Evolutionary conservation across 306 rosid genomes (phyloP), one percentile per base, ranked within the genome.

Genomic region (Cucurbita moschata): DNA sequence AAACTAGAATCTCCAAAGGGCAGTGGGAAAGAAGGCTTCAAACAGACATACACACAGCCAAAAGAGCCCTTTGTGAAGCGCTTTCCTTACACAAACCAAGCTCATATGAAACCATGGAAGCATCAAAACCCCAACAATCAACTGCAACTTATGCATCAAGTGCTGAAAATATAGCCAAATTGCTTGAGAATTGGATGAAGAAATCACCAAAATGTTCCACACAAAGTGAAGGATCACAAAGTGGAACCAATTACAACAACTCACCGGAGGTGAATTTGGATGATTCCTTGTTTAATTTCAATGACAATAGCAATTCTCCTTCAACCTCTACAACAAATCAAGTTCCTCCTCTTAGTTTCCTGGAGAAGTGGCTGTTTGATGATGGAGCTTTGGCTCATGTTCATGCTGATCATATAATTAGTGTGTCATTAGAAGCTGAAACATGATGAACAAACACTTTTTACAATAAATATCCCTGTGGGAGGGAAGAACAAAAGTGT

Each of bases 1-100:
- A 76, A 2, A 52, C 10, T 5, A 13, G 74, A 72, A 49, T 78
- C 55, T 70, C 86, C 8, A 93, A 87, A 69, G 98, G 98, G 30
- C 96, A 93, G 75, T 93, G 98, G 98, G 98, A 90, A 82, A 88
- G 96, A 82, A 88, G 86, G 81, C 86, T 93, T 57, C 98, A 93
- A 72, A 93, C 97, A 21, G 96, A 93, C 75, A 93, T 93, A 56
- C 82, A 93, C 67, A 83, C 76, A 86, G 98, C 98, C 71, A 93
- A 88, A 38, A 90, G 85, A 81, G 98, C 96, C 59, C 80, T 93
- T 11, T 80, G 87, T 66, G 92, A 93, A 52, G 98, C 98, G 37
- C 83, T 93, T 26, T 93, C 98, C 50, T 86, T 93, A 38, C 83
- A 86, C 78, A 81, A 81, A 23, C 62, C 83, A 78, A 80, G 4